Evolutionary conservation across 2,329 filamentous ascomycete species (phyloP).

Genomic region (Ophiocordyceps australis): DNA sequence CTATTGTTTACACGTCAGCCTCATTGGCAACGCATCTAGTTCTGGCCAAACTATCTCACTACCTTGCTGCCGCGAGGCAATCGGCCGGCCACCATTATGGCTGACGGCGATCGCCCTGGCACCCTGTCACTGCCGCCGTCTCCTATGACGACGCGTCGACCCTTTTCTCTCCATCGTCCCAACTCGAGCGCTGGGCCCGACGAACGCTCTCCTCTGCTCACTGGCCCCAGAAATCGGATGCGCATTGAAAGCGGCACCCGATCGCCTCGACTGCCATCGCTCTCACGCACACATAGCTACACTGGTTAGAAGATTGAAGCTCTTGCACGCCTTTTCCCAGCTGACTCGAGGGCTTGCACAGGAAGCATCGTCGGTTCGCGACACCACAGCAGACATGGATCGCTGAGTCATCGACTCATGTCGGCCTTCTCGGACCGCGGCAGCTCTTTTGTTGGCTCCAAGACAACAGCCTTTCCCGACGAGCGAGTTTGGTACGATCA

Average conservation of each 20-base stretch:
- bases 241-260: constrained; percentile 17
- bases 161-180: constrained; percentile 7
- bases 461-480: constrained; percentile 49
- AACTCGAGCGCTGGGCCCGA: constrained; percentile 15
- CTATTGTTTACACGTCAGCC: too few species aligned
- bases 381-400: constrained; percentile 38
- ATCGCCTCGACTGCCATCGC: constrained; percentile 9
- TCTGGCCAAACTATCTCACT: too few species aligned
- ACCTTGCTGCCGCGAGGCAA: too few species aligned
- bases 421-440: constrained; percentile 41
- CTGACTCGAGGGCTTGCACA: constrained; percentile 4
- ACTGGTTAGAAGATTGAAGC: constrained; percentile 12
- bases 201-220: constrained; percentile 25
- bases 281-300: constrained; percentile 24
- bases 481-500: constrained; percentile 98
- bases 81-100: constrained; percentile 9
- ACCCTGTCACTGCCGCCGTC: constrained; percentile 14
- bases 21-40: too few species aligned
- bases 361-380: constrained; percentile 19
- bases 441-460: constrained; percentile 43
- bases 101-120: constrained; percentile 9
- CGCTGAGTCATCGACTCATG: constrained; percentile 42
- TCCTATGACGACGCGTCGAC: constrained; percentile 12
- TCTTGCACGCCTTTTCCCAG: neutral
- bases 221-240: constrained; percentile 19